phyloP scores from a whole-genome alignment of 2,329 filamentous ascomycete species.

The Cladosporium halotolerans region DNA sequence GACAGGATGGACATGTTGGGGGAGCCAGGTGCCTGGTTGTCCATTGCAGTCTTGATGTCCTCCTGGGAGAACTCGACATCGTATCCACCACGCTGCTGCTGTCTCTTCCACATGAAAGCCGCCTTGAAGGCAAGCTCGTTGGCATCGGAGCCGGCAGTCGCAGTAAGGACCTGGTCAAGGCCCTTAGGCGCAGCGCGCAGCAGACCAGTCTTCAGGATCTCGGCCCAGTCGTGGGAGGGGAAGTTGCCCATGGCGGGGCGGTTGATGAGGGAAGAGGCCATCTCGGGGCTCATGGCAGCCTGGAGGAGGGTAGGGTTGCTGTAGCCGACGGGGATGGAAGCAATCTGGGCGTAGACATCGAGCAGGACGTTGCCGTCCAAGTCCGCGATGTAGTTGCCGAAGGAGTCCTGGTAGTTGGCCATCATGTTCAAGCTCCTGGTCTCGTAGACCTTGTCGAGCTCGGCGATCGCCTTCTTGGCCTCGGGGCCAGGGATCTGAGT shows the following conservation, averaged over 20 bases:
- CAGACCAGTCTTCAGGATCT: slow-evolving; percentile 71
- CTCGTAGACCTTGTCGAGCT: slow-evolving; percentile 75
- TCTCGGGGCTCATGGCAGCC: slow-evolving; percentile 67
- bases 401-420: slow-evolving; percentile 65
- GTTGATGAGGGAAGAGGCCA: slow-evolving; percentile 77
- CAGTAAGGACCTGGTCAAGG: slow-evolving; percentile 83
- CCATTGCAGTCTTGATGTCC: slow-evolving; percentile 70
- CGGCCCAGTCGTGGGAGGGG: slow-evolving; percentile 75
- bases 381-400: slow-evolving; percentile 75
- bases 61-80: slow-evolving; percentile 71
- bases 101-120: slow-evolving; percentile 86
- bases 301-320: slow-evolving; percentile 73
- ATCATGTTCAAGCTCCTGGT: slow-evolving; percentile 81
- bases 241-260: slow-evolving; percentile 87
- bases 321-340: slow-evolving; percentile 87
- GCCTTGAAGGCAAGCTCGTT: slow-evolving; percentile 95
- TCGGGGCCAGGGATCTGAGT: slow-evolving; percentile 69
- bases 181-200: slow-evolving; percentile 78
- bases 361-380: slow-evolving; percentile 65
- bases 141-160: slow-evolving; percentile 81
- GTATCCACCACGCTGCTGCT: slow-evolving; percentile 71
- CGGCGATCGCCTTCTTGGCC: slow-evolving; percentile 60
- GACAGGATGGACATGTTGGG: slow-evolving; percentile 78
- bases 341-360: slow-evolving; percentile 87
- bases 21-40: slow-evolving; percentile 71